A percentile compares a stretch with the other conserved stretches of the same genome.
Evolutionary conservation across 129 eudicot species (phyloP).

Genomic region (Glebionis coronaria): DNA sequence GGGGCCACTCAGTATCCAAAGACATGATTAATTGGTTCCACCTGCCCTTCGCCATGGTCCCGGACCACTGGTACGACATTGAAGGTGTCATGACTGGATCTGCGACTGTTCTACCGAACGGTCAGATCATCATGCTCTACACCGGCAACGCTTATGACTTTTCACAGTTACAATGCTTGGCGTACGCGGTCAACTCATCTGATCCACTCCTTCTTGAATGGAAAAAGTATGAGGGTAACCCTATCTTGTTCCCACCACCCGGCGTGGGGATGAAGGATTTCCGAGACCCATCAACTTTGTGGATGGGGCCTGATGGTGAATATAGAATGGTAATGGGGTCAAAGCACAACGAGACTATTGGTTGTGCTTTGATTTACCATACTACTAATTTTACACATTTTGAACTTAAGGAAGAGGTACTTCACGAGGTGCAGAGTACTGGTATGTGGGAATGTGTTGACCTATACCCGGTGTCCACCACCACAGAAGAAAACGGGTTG

Average conservation of each 20-base stretch:
- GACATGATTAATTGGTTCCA: slow-evolving; percentile 81
- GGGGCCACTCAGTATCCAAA: slow-evolving; percentile 90
- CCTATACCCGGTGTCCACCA: slow-evolving; percentile 77
- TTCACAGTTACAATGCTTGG: slow-evolving; percentile 72
- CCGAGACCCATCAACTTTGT: slow-evolving; percentile 83
- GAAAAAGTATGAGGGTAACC: slow-evolving; percentile 73
- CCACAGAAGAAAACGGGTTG: slow-evolving; percentile 44
- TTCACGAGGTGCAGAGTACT: slow-evolving; percentile 76
- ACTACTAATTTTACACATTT: slow-evolving; percentile 62
- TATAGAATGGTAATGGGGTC: slow-evolving; percentile 77
- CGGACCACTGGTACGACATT: slow-evolving; percentile 82
- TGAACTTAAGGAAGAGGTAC: slow-evolving; percentile 43
- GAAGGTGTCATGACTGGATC: slow-evolving; percentile 94
- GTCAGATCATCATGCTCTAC: slow-evolving; percentile 77
- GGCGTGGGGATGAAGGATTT: slow-evolving; percentile 69
- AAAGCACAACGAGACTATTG: slow-evolving; percentile 55
- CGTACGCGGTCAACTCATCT: slow-evolving; percentile 76
- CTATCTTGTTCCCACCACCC: slow-evolving; percentile 74
- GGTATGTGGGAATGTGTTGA: slow-evolving; percentile 99
- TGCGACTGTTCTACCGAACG: slow-evolving; percentile 79
- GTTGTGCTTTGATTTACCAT: slow-evolving; percentile 63
- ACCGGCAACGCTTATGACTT: slow-evolving; percentile 63
- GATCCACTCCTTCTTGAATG: slow-evolving; percentile 86
- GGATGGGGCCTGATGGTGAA: slow-evolving; percentile 72
- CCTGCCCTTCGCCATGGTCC: slow-evolving; percentile 87